Evolutionary conservation across 169 alveolate genomes (phyloP), one percentile per base, ranked within the genome.

Genomic region (Cyclospora cayetanensis): DNA sequence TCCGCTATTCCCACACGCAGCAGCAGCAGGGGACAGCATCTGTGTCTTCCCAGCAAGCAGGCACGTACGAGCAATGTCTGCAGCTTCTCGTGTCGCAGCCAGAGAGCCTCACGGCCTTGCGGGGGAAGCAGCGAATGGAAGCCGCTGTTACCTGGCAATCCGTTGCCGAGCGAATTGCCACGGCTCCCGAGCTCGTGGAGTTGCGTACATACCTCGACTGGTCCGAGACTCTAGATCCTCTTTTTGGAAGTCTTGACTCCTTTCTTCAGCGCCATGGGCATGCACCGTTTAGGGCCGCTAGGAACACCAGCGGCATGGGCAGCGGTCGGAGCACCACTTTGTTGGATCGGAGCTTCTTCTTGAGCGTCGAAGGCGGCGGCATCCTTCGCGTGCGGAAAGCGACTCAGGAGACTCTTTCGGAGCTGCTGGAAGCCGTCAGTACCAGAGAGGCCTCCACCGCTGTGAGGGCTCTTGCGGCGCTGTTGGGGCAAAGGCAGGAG

Each of bases 401-500:
- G 1, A 76, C 86, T 15, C 66, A n/a, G 53, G 18, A 41, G 5
- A 42, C 86, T 15, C 34, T 43, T 5, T 25, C 22, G 86, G 37
- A 37, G 42, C 66, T 76, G 2, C 65, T 79, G 74, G 55, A 79
- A 12, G 76, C 43, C 37, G 11, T 46, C 37, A 53, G 55, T 46
- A 79, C 55, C 52, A 79, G 52, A 25, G n/a, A n/a, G n/a, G 89
- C 89, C 18, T 60, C 86, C 2, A 42, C 65, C 41, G 74, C 74
- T 9, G 74, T 52, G 22, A 37, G 76, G 20, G 74, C 89, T 1
- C 70, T 79, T 27, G 89, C 89, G 18, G 70, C 76, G 15, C 55
- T 53, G 31, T 34, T 79, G 89, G 31, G 74, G 89, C 74, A 79
- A 74, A 70, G 63, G 74, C 89, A 79, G 76, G 43, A 20, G 74